Percentiles rank a stretch among this genome's conserved stretches.
These are phyloP conservation scores for Neodidymelliopsis sp. DNA, from an alignment of 2,329 filamentous ascomycete genomes.

Conservation along the genomic window DNA sequence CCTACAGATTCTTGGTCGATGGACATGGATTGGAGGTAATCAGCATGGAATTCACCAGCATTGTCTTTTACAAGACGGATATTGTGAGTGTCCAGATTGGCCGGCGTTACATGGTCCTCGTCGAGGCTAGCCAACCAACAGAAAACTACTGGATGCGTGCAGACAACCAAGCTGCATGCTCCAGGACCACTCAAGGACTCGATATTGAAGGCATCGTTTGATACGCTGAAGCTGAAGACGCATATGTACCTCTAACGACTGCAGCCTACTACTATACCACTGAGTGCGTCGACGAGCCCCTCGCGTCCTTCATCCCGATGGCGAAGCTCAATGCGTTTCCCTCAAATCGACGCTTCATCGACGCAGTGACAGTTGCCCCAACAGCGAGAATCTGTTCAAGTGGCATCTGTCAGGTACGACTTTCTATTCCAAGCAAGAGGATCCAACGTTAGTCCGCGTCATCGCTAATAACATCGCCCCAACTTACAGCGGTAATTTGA, in stretches of 20 bases:
- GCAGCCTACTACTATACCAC: slow-evolving; percentile 40
- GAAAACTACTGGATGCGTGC: slow-evolving; percentile 38
- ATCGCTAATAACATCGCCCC: slow-evolving; percentile 42
- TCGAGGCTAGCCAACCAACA: slow-evolving; percentile 30
- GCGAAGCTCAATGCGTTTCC: slow-evolving; percentile 33
- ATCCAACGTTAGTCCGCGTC: slow-evolving; percentile 49
- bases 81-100: slow-evolving; percentile 36
- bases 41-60: slow-evolving; percentile 49
- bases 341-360: slow-evolving; percentile 31
- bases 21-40: slow-evolving; percentile 49
- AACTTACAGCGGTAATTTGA: slow-evolving; percentile 31
- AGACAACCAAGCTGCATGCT: slow-evolving; percentile 28
- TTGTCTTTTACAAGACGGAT: slow-evolving; percentile 46
- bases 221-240: slow-evolving; percentile 38
- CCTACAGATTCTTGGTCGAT: slow-evolving; percentile 51
- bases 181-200: slow-evolving; percentile 24
- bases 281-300: slow-evolving; percentile 47
- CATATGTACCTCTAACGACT: slow-evolving; percentile 34
- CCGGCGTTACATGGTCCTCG: slow-evolving; percentile 41
- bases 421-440: slow-evolving; percentile 47
- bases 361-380: slow-evolving; percentile 39
- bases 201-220: slow-evolving; percentile 48
- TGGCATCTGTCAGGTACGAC: slow-evolving; percentile 51
- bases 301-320: slow-evolving; percentile 44
- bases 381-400: slow-evolving; percentile 46